Percentiles rank a stretch among this genome's conserved stretches.
Conservation (phyloP, 108 stramenopile genomes). For the Chaetoceros tenuissimus region DNA sequence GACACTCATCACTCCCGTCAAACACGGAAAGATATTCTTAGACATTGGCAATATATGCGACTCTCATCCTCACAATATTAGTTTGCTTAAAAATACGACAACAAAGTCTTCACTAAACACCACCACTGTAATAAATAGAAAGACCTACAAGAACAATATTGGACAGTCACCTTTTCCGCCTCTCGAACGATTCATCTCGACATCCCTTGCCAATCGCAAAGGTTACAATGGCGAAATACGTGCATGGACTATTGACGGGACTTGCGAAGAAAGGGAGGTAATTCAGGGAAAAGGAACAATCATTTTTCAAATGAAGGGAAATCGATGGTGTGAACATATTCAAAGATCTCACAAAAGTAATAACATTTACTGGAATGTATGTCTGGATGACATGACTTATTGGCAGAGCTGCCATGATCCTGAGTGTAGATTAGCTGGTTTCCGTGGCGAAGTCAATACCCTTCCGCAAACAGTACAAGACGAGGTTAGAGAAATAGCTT, state of each 20-base stretch:
- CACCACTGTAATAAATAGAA: too few species aligned
- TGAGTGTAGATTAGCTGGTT: conserved; percentile 47
- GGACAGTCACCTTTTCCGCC: conserved; percentile 53
- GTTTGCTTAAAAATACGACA: too few species aligned
- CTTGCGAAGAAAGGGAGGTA: conserved; percentile 1
- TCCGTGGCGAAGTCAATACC: conserved; percentile 26
- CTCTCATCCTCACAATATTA: too few species aligned
- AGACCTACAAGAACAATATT: neutral
- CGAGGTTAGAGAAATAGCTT: neutral
- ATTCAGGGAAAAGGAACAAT: conserved; percentile 24
- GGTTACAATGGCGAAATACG: conserved; percentile 58
- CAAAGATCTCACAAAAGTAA: conserved; percentile 72
- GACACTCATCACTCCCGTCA: too few species aligned
- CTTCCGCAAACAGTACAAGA: conserved; percentile 9
- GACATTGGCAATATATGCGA: too few species aligned
- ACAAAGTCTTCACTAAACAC: too few species aligned
- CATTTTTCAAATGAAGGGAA: conserved; percentile 61
- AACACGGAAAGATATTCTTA: too few species aligned
- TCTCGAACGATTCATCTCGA: conserved; percentile 51
- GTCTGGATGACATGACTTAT: conserved; percentile 43
- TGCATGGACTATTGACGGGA: conserved; percentile 55
- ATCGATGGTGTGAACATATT: conserved; percentile 73
- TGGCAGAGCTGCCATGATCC: conserved; percentile 79
- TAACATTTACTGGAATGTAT: conserved; percentile 76
- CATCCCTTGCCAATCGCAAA: conserved; percentile 38